Evolutionary conservation across 805 yeast species (phyloP).

Genomic region (Maudiozyma barnettii): DNA sequence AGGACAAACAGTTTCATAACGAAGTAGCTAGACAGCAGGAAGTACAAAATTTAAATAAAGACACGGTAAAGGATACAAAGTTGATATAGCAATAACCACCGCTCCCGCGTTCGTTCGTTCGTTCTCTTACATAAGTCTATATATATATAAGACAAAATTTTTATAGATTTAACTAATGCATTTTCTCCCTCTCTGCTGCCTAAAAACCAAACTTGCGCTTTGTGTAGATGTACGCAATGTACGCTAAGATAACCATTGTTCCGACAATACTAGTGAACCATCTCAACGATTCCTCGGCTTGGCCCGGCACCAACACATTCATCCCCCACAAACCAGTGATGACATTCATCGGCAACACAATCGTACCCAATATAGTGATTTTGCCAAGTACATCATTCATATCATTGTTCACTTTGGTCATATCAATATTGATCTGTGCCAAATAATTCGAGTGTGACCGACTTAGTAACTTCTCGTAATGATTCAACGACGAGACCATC

Average conservation of each 20-base stretch:
- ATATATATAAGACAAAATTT: background rate
- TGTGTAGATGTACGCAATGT: slow-evolving; percentile 40
- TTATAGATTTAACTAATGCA: too few relatives aligned
- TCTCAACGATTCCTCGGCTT: slow-evolving; percentile 44
- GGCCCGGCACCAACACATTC: slow-evolving; percentile 97
- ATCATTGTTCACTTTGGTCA: slow-evolving; percentile 94
- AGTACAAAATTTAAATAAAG: slow-evolving; percentile 20
- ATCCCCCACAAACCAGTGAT: slow-evolving; percentile 98
- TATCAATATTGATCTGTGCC: slow-evolving; percentile 94
- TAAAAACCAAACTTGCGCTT: slow-evolving; percentile 34
- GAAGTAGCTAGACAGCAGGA: slow-evolving; percentile 26
- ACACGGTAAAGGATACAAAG: slow-evolving; percentile 3
- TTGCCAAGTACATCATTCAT: slow-evolving; percentile 94
- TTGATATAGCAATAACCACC: background rate
- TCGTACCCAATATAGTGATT: slow-evolving; percentile 87
- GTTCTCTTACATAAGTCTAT: background rate
- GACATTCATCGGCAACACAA: slow-evolving; percentile 88
- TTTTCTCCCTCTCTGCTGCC: too few relatives aligned
- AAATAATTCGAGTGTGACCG: slow-evolving; percentile 92
- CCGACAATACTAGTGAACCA: slow-evolving; percentile 56
- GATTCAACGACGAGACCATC: slow-evolving; percentile 91
- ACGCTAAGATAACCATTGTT: slow-evolving; percentile 40
- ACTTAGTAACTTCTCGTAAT: slow-evolving; percentile 87
- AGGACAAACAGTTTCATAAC: slow-evolving; percentile 16
- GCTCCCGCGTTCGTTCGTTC: too few relatives aligned